phyloP scores from a whole-genome alignment of 208 protist genomes.

The Trichomonas vaginalis region DNA sequence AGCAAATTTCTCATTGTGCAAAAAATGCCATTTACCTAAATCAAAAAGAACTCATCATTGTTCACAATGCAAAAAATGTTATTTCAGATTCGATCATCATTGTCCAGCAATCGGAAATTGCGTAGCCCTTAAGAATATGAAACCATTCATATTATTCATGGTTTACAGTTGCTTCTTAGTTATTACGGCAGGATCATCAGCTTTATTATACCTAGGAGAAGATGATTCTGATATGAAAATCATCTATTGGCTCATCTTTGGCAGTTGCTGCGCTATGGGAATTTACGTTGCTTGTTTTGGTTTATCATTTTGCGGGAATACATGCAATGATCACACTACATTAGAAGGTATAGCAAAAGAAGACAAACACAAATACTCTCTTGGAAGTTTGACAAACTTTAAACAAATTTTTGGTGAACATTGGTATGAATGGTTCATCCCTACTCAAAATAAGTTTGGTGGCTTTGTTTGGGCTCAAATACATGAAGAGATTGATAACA shows the following conservation, averaged over 20 bases:
- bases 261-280: neutral
- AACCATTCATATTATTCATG: neutral
- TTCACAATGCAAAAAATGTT: neutral
- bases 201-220: neutral
- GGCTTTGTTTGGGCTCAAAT: neutral
- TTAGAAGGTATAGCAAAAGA: neutral
- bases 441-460: neutral
- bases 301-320: neutral
- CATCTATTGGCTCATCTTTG: neutral
- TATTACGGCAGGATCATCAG: neutral
- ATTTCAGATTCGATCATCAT: constrained; percentile 10
- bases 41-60: neutral
- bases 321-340: neutral
- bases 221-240: neutral
- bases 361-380: neutral
- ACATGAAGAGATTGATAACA: neutral
- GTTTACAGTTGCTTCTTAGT: neutral
- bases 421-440: neutral
- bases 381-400: neutral
- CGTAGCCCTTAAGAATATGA: neutral
- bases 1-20: neutral
- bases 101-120: neutral
- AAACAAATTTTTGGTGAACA: neutral
- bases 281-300: neutral
- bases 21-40: neutral